These are phyloP conservation scores for Xylariomycetidae sp. DNA, from an alignment of 2,329 filamentous ascomycete species.

Conservation along the genomic window DNA sequence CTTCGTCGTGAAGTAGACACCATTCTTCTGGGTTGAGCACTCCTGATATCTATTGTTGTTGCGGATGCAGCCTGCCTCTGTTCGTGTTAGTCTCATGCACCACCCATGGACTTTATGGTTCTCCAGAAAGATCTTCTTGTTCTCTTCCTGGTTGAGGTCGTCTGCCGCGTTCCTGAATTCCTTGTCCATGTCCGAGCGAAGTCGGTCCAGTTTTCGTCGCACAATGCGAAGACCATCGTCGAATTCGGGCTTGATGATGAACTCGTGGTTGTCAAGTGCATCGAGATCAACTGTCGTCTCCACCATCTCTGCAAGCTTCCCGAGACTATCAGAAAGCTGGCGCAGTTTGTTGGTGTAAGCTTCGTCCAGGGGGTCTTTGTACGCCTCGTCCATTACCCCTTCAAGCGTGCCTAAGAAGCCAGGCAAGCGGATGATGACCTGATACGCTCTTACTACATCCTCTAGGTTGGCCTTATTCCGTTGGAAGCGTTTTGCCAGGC, in stretches of 20 bases:
- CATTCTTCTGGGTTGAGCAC: constrained; percentile 97
- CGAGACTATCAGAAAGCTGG: constrained; percentile 69
- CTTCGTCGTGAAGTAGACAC: constrained; percentile 93
- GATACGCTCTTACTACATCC: constrained; percentile 92
- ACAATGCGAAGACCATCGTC: constrained; percentile 86
- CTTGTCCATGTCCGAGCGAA: constrained; percentile 73
- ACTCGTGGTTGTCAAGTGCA: constrained; percentile 93
- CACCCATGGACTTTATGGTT: constrained; percentile 94
- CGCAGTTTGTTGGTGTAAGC: constrained; percentile 82
- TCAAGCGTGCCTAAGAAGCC: constrained; percentile 86
- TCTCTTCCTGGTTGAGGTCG: constrained; percentile 85
- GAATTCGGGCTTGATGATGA: constrained; percentile 98
- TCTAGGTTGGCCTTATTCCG: constrained; percentile 85
- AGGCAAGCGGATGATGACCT: constrained; percentile 86
- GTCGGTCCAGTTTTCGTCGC: constrained; percentile 80
- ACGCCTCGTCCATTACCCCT: constrained; percentile 90
- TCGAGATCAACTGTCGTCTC: constrained; percentile 96
- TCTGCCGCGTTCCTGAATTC: constrained; percentile 72
- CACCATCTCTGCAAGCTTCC: constrained; percentile 92
- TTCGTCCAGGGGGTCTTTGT: constrained; percentile 77
- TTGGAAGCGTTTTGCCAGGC: constrained; percentile 91
- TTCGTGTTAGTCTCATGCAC: constrained; percentile 90
- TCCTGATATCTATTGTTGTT: constrained; percentile 88
- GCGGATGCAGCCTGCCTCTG: constrained; percentile 85
- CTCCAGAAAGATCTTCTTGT: constrained; percentile 97